Evolutionary conservation across 179 eudicot genomes (phyloP), one percentile per base, ranked within the genome.

Genomic region (Camellia oleifera): DNA sequence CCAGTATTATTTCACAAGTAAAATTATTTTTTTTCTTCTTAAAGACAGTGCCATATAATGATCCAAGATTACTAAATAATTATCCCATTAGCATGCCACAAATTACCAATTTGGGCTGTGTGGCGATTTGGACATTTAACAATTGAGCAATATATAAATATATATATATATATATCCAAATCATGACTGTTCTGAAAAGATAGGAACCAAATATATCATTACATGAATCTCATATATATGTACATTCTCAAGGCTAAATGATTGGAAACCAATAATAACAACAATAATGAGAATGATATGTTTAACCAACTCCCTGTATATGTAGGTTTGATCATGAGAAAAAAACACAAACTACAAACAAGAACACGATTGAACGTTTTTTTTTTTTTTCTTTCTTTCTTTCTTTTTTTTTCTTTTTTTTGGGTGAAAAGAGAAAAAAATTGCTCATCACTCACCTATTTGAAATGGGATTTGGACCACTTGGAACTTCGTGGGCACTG

Each of bases 381-480:
- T 48, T 48, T 48, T 4, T 48, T 13, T 53, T 48, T 4, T 48
- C 6, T 53, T 46, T 48, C 2, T 48, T 4, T 4, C 7, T 48
- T 4, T 48, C 6, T 48, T 48, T 4, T 48, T 13, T 53, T 23
- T 14, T 13, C 66, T 46, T 46, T 48, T 20, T 10, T 9, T 26
- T 26, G 32, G 32, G 32, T 32, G 1, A 32, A 32, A 32, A 32
- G 2, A 32, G 32, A 32, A 32, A 32, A 32, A 32, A 32, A 32
- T 32, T 32, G 40, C 0, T 56, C 2, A 4, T 1, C 9, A 12
- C 10, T 71, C 42, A 80, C 82, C 82, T 80, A 80, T 80, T 80
- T 52, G 82, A 80, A 42, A 80, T 74, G 13, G 82, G 82, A 53
- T 80, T 80, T 40, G 82, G 82, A 42, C 82, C 82, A n/a, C 82